Percentiles rank a stretch among this genome's conserved stretches.
These are phyloP conservation scores for Termitomyces sp. DNA, from an alignment of 768 basidiomycete species.

Conservation along the genomic window DNA sequence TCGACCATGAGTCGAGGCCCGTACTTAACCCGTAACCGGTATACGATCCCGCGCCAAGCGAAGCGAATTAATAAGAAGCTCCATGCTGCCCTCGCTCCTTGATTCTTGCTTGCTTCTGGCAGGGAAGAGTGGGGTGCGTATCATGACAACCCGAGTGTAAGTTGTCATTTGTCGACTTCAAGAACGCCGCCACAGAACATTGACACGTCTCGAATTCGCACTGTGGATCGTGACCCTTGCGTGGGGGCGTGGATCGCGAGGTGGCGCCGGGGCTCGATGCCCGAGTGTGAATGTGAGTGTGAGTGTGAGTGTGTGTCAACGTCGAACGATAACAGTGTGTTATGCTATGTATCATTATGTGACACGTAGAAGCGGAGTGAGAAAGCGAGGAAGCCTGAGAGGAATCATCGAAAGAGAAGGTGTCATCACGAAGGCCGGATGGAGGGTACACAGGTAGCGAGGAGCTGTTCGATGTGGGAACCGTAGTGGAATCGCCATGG, in stretches of 20 bases:
- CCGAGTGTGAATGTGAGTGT: not conserved
- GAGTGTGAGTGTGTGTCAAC: too few species aligned
- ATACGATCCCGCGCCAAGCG: not conserved
- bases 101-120: not conserved
- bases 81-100: not conserved
- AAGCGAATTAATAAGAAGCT: not conserved
- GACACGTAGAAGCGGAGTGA: not conserved
- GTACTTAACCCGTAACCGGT: not conserved
- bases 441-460: conserved; percentile 32
- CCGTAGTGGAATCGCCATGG: conserved; percentile 31
- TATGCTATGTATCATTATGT: not conserved
- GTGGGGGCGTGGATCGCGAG: not conserved
- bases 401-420: too few species aligned
- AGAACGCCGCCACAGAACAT: not conserved
- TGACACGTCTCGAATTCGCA: too few species aligned
- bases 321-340: too few species aligned
- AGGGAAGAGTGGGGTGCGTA: not conserved
- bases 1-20: not conserved
- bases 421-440: conserved; percentile 12
- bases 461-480: conserved; percentile 30
- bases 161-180: not conserved
- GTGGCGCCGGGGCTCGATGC: not conserved
- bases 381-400: not conserved
- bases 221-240: not conserved
- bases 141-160: not conserved